Conservation (phyloP, 345 rosid genomes). For the Garcia nutans region DNA sequence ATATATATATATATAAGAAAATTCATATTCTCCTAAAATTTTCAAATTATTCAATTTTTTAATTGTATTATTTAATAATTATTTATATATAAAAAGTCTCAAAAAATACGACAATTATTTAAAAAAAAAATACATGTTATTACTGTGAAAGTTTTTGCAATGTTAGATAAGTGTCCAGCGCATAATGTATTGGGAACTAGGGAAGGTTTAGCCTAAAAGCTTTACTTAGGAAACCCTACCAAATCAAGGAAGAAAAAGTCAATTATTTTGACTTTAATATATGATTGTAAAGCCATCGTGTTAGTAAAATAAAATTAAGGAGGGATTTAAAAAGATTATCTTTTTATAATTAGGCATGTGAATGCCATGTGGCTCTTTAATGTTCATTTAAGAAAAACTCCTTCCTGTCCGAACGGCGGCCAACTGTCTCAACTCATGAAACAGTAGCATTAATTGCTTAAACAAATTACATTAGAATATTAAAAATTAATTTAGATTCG, state of each 20-base stretch:
- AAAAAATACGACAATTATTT: too few species aligned
- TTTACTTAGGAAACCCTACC: conserved; percentile 2
- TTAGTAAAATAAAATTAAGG: background rate
- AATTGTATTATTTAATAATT: too few species aligned
- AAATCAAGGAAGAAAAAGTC: conserved; percentile 24
- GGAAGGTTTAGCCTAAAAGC: background rate
- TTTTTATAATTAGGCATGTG: conserved; percentile 21
- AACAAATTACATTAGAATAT: conserved; percentile 1
- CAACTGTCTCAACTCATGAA: conserved; percentile 48
- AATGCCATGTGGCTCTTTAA: background rate
- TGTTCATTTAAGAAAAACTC: background rate
- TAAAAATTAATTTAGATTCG: conserved; percentile 21
- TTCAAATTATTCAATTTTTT: too few species aligned
- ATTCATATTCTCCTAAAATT: too few species aligned
- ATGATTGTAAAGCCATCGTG: conserved; percentile 1
- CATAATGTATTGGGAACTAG: background rate
- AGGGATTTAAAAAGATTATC: conserved; percentile 19
- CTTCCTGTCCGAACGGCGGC: conserved; percentile 24
- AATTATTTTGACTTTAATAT: conserved; percentile 24
- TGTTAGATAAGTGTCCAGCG: too few species aligned
- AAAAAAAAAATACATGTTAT: too few species aligned
- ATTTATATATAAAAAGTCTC: too few species aligned
- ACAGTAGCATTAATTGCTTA: conserved; percentile 20
- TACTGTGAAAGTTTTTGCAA: too few species aligned
- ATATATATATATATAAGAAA: too few species aligned